Conservation (phyloP, 83 land plant species). For the Diphasiastrum complanatum region DNA sequence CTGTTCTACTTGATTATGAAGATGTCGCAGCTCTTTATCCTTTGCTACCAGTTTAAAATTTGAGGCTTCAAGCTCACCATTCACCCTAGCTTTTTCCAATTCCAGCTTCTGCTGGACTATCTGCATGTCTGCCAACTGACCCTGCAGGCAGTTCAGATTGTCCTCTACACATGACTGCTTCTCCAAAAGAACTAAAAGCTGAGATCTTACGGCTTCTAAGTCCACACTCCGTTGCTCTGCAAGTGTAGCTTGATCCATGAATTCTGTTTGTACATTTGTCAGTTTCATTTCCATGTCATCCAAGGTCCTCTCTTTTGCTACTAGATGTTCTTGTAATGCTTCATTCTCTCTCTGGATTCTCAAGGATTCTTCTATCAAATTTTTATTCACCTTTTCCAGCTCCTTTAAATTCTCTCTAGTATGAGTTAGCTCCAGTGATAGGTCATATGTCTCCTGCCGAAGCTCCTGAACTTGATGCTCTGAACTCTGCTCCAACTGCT, state of each 20-base stretch:
- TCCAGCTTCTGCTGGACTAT: neutral
- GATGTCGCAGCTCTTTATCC: conserved; percentile 1
- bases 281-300: conserved; percentile 7
- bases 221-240: conserved; percentile 5
- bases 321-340: neutral
- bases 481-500: conserved; percentile 19
- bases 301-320: conserved; percentile 6
- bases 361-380: conserved; percentile 4
- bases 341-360: conserved; percentile 10
- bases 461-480: conserved; percentile 16
- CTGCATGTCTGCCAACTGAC: neutral
- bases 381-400: conserved; percentile 9
- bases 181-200: conserved; percentile 10
- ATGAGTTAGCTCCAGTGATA: neutral
- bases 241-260: conserved; percentile 5
- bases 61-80: conserved; percentile 1
- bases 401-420: neutral
- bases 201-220: neutral
- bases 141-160: neutral
- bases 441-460: neutral
- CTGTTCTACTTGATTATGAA: neutral
- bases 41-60: neutral
- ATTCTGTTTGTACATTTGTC: neutral
- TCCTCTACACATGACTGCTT: conserved; percentile 7
- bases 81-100: conserved; percentile 7